Evolutionary conservation across 2,329 filamentous ascomycete species (phyloP), one percentile per base, ranked within the genome.

Genomic region (Claviceps humidiphila): DNA sequence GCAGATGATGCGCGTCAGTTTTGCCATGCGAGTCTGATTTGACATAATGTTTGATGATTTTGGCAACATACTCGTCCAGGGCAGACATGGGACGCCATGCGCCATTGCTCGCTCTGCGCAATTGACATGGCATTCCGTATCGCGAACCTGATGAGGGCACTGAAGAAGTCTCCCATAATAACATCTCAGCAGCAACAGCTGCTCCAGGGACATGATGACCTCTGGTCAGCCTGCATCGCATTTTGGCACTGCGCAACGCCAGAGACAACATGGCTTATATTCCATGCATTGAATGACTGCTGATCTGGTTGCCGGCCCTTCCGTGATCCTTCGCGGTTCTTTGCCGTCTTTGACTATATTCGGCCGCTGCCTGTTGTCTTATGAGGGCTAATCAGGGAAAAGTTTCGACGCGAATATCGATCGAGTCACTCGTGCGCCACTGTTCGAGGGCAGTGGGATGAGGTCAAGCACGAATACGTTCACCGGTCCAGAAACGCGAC

Each of bases 1-100:
- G 47, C 34, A 30, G 20, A 39, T 7, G 13, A 51, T 49, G 2
- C 11, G 50, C 22, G 24, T 56, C 46, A 58, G 57, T 34, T 45
- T 50, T 38, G 26, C 16, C 26, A 8, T 47, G 26, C 9, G 4
- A 17, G 44, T 46, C 16, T 46, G n/a, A n/a, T 37, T 30, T 37
- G 30, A 20, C 16, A 42, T 40, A 16, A n/a, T 40, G 14, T n/a
- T 17, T 42, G 8, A 20, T 47, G 26, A 16, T n/a, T n/a, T 41
- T 42, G 45, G 38, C 55, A 37, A 61, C 76, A 59, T 70, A 84
- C 81, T 84, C 80, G 63, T 84, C 81, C 16, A 84, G 67, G 24
- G 81, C 76, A 54, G 79, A 79, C 49, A 81, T 76, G 3, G 81
- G 80, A 54, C 81, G 74, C 81, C 80, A 84, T 66, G 75, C 72